phyloP scores from a whole-genome alignment of 1,139 yeast species.

The Zygoascus sp. region DNA sequence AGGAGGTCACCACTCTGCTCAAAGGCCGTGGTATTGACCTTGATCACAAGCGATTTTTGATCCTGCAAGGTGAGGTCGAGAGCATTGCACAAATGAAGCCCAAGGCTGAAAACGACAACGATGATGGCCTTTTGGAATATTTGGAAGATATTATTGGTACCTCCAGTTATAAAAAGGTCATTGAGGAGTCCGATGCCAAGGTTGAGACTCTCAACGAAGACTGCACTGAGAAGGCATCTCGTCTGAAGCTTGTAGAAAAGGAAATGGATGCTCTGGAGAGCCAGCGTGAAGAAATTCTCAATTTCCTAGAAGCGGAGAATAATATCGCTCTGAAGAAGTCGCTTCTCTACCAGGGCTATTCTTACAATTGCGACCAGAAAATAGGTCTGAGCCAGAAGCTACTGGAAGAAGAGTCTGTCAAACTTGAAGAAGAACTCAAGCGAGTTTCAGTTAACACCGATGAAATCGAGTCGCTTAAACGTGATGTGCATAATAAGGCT shows the following conservation, averaged over 20 bases:
- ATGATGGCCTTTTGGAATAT: slow-evolving; percentile 91
- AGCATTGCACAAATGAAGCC: slow-evolving; percentile 98
- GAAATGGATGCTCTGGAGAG: slow-evolving; percentile 69
- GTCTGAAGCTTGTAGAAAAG: slow-evolving; percentile 74
- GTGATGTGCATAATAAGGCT: slow-evolving; percentile 40
- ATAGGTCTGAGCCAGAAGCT: slow-evolving; percentile 38
- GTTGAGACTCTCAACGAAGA: slow-evolving; percentile 71
- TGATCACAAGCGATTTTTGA: slow-evolving; percentile 90
- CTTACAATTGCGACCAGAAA: slow-evolving; percentile 41
- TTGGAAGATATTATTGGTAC: slow-evolving; percentile 97
- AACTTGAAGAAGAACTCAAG: slow-evolving; percentile 46
- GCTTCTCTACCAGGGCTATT: slow-evolving; percentile 52
- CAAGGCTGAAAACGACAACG: slow-evolving; percentile 87
- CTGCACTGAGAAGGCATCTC: slow-evolving; percentile 73
- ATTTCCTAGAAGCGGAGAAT: slow-evolving; percentile 64
- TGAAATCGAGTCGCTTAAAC: slow-evolving; percentile 37
- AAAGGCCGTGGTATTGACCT: slow-evolving; percentile 87
- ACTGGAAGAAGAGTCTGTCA: slow-evolving; percentile 43
- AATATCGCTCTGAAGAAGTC: slow-evolving; percentile 51
- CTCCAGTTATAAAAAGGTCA: slow-evolving; percentile 68
- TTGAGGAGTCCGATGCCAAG: slow-evolving; percentile 58
- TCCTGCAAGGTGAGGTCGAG: slow-evolving; percentile 97
- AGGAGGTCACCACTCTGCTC: slow-evolving; percentile 72
- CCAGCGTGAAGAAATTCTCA: slow-evolving; percentile 65
- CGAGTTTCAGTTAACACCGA: slow-evolving; percentile 42